A percentile compares a stretch with the other conserved stretches of the same genome.
These are phyloP conservation scores for Exophiala bonariae DNA, from an alignment of 2,329 filamentous ascomycete species.

Conservation along the genomic window DNA sequence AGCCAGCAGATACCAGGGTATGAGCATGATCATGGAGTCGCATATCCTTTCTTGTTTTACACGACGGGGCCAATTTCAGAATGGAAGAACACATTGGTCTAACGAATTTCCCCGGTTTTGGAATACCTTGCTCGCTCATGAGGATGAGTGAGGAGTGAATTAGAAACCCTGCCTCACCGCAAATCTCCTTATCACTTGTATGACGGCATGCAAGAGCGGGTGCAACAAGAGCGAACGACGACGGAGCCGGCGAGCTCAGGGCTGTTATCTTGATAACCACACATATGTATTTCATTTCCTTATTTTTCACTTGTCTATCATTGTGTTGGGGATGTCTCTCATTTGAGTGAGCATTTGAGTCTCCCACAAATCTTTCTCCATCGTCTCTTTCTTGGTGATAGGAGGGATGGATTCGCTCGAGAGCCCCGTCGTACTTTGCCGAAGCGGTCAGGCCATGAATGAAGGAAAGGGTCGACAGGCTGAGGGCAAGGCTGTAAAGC, in stretches of 20 bases:
- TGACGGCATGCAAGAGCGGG: conserved; percentile 13
- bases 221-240: conserved; percentile 9
- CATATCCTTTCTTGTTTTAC: conserved; percentile 5
- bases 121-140: conserved; percentile 12
- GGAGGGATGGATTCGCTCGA: no score
- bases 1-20: conserved; percentile 13
- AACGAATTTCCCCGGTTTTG: conserved; percentile 20
- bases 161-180: conserved; percentile 24
- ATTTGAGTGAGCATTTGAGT: not conserved
- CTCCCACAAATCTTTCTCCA: conserved; percentile 1
- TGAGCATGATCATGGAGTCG: conserved; percentile 19
- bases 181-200: conserved; percentile 20
- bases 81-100: conserved; percentile 15
- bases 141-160: conserved; percentile 13
- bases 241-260: conserved; percentile 6
- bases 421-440: no score
- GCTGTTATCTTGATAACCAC: conserved; percentile 11
- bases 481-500: not conserved
- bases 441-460: not conserved
- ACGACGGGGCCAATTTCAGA: conserved; percentile 14
- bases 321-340: not conserved
- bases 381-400: conserved; percentile 2
- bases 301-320: not conserved
- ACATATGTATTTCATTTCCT: conserved; percentile 7
- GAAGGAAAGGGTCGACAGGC: not conserved